Evolutionary conservation across 805 yeast species (phyloP).

Genomic region (Danielia reshetovae): DNA sequence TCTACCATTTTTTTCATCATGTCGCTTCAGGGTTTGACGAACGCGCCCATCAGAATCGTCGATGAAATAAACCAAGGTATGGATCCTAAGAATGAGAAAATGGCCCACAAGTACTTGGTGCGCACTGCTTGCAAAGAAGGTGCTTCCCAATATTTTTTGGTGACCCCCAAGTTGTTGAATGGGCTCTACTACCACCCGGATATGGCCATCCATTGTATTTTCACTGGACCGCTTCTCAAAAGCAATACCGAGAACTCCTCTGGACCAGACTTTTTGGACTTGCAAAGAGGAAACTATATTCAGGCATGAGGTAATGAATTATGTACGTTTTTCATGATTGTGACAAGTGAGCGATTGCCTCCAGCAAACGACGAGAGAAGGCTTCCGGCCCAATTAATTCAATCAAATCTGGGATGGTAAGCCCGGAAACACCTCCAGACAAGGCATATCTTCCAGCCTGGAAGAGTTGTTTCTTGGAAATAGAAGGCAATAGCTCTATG

Average conservation of each 20-base stretch:
- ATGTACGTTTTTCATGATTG: neutral
- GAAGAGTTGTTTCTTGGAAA: slow-evolving; percentile 43
- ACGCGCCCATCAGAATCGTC: slow-evolving; percentile 89
- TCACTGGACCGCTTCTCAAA: slow-evolving; percentile 31
- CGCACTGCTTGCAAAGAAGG: slow-evolving; percentile 63
- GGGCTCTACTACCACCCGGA: slow-evolving; percentile 70
- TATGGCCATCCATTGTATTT: slow-evolving; percentile 84
- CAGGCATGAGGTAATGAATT: slow-evolving; percentile 1
- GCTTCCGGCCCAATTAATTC: slow-evolving; percentile 46
- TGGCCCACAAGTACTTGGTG: slow-evolving; percentile 82
- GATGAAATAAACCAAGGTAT: slow-evolving; percentile 99
- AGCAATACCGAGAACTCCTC: slow-evolving; percentile 3
- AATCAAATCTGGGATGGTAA: slow-evolving; percentile 56
- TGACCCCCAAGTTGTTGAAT: slow-evolving; percentile 87
- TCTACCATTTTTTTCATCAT: slow-evolving; percentile 88
- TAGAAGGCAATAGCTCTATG: slow-evolving; percentile 1
- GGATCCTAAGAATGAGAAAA: slow-evolving; percentile 90
- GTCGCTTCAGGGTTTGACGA: slow-evolving; percentile 82
- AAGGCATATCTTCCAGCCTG: slow-evolving; percentile 63
- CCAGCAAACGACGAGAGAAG: slow-evolving; percentile 8
- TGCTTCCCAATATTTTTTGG: slow-evolving; percentile 80
- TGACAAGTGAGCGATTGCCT: slow-evolving; percentile 5
- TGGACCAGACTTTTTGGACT: slow-evolving; percentile 30
- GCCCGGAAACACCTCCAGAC: slow-evolving; percentile 68
- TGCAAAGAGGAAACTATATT: slow-evolving; percentile 13